phyloP scores from a whole-genome alignment of 495 filamentous ascomycete genomes.

The Neurospora pannonica region DNA sequence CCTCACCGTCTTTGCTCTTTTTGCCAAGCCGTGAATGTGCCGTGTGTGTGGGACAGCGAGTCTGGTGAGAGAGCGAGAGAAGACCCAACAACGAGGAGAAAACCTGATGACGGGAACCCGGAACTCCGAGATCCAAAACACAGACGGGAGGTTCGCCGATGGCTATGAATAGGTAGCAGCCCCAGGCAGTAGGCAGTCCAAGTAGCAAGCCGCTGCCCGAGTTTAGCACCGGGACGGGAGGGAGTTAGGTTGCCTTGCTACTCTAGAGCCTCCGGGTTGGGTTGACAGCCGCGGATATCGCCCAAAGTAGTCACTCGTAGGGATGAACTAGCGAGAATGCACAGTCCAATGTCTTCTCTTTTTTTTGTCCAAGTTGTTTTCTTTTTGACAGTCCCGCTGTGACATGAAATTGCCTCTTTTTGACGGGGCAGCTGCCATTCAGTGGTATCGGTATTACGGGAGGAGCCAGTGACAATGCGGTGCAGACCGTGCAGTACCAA shows the following conservation, averaged over 20 bases:
- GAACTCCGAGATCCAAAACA: neutral
- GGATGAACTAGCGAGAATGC: neutral
- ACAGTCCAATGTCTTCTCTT: neutral
- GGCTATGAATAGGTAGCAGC: neutral
- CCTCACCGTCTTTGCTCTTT: neutral
- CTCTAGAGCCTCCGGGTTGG: neutral
- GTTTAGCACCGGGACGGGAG: neutral
- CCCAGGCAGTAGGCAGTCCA: neutral
- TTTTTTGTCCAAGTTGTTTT: neutral
- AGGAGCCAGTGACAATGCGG: neutral
- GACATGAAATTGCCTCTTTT: neutral
- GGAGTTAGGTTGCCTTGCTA: neutral
- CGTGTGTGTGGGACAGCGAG: neutral
- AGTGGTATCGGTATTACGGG: neutral
- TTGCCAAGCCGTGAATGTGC: neutral
- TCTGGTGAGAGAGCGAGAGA: neutral
- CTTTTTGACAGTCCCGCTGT: neutral
- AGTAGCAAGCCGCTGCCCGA: neutral
- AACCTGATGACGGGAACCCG: neutral
- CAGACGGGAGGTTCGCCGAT: neutral
- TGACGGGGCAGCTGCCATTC: neutral
- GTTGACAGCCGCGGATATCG: neutral
- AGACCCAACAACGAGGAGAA: neutral
- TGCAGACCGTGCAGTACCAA: neutral
- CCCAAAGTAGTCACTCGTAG: neutral